Base-by-base conservation (phyloP, 305 asterid species). In the Fraxinus platypoda region DNA sequence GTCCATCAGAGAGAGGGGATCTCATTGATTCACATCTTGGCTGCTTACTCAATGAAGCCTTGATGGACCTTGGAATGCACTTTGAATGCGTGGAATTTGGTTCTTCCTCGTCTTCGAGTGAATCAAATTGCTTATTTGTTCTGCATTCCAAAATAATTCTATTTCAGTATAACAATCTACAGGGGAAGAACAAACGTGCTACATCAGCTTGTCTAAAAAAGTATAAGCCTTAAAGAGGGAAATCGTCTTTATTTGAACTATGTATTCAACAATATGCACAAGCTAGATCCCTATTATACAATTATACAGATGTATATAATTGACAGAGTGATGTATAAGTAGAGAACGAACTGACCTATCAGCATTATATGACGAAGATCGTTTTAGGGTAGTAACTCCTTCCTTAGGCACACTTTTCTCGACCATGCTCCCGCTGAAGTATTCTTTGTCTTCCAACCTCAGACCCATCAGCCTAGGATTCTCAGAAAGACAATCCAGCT, bases 41-140 rank as follows among this genome's bases (percentile, higher is more conserved):
- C 80, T 97, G 98, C 91, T 88, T 93, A 73, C 82, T 90, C 72
- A 91, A 83, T 8, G 99, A 90, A 19, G 89, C 90, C 89, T 87
- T 97, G 74, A 97, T 90, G 28, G 98, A 89, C 82, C 90, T 84
- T 0, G 98, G 98, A 82, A 94, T 92, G 91, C 99, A 97, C 90
- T 92, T 94, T 8, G 92, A 46, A 12, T 87, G 91, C 30, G 90
- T 85, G 7, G 91, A 85, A 78, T 78, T 86, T 35, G 84, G 85
- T 41, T 87, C 97, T 82, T 91, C 93, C 84, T 81, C 84, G 74
- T 91, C 93, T 80, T 88, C 94, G 3, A 74, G 87, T 21, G 93
- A 83, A 82, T 87, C 94, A 75, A 88, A 82, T 74, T 91, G 88
- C 77, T 88, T 88, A 13, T 80, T 78, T 52, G 89, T 86, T 90